Base-by-base conservation (phyloP, 345 rosid species). In the Dovyalis caffra region DNA sequence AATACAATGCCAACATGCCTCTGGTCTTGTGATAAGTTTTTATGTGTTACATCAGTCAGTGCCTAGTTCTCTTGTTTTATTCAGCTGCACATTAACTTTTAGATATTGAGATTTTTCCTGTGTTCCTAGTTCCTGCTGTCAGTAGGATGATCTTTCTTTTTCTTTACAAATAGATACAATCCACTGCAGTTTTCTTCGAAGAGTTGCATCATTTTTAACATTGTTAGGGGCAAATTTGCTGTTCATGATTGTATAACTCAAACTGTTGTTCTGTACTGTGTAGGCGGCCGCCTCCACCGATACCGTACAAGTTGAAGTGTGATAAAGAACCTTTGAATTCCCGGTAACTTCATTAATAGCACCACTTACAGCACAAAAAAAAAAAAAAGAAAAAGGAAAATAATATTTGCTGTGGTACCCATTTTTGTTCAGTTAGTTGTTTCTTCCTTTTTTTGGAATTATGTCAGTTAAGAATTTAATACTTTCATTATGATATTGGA, bases 311-410 rank as follows among this genome's bases (percentile, higher is more conserved):
- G 80, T 87, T 96, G 89, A 93, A 92, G 91, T 92, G 97, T 76
- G 98, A 93, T 71, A 90, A 90, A 85, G 98, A 96, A 68, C 84
- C 88, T 74, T 77, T 93, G 53, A 96, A 89, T 83, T 90, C 98
- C 68, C 81, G 97, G 98, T 93, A 90, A 78, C 82, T 57, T 77
- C 65, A 77, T 68, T 76, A 57, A 58, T 68, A 28, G 62, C 56
- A n/a, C 18, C 21, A 11, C 37, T 31, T 64, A 10, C 65, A 16
- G 23, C 21, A 26, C 64, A 60, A 12, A 1, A 2, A 25, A 60
- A 8, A 11, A 28, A 26, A 28, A 8, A 60, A 14, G 2, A 53
- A 49, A 20, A 49, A 49, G 60, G 10, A 56, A 23, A 56, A 56
- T n/a, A 53, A 53, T 8, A 56, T 43, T 23, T 65, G 57, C 14